phyloP scores from a whole-genome alignment of 345 rosid genomes.

The Populus alba region DNA sequence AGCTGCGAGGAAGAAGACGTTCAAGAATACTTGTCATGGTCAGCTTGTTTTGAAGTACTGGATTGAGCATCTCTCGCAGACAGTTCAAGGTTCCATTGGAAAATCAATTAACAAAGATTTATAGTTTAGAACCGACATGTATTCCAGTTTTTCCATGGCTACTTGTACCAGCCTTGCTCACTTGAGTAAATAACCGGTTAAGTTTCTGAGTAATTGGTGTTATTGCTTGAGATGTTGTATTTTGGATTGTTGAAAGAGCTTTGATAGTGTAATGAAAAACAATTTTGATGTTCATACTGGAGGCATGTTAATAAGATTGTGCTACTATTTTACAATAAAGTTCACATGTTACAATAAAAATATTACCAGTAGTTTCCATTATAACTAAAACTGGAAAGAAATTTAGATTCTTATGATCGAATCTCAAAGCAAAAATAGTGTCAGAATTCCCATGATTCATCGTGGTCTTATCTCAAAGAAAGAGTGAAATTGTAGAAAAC shows the following conservation, averaged over 20 bases:
- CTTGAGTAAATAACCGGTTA: background rate
- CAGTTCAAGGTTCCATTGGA: conserved; percentile 48
- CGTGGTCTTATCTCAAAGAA: background rate
- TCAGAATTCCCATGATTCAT: background rate
- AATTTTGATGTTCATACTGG: background rate
- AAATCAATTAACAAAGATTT: conserved; percentile 3
- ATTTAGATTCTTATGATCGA: background rate
- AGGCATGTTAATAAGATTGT: background rate
- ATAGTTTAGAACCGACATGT: background rate
- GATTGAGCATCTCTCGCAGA: conserved; percentile 76
- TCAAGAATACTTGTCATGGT: conserved; percentile 68
- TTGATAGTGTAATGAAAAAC: background rate
- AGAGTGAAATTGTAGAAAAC: too few species aligned
- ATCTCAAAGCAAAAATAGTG: background rate
- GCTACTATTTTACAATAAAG: too few species aligned
- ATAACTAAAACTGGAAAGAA: background rate
- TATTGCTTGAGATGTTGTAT: background rate
- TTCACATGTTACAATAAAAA: too few species aligned
- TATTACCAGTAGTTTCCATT: too few species aligned
- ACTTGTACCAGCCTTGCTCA: background rate
- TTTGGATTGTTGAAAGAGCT: background rate
- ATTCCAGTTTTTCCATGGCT: background rate
- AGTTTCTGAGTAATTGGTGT: background rate
- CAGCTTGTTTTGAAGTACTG: conserved; percentile 92
- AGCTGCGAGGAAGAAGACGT: conserved; percentile 57